Base-by-base conservation (phyloP, 495 filamentous ascomycete species). In the Pyrenopolyporus hunteri region DNA sequence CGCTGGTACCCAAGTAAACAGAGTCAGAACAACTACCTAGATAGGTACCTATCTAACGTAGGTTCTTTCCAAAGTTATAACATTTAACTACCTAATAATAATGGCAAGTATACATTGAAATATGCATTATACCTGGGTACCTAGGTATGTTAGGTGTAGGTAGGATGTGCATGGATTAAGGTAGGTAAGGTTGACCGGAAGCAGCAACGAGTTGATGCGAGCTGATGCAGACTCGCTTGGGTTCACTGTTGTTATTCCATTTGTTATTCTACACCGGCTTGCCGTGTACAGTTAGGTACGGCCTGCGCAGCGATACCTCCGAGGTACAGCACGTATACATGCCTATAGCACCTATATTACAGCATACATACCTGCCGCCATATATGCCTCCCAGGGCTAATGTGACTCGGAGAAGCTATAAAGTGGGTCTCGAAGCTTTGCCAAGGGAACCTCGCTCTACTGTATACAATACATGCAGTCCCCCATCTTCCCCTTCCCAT, bases 61-160 rank as follows among this genome's bases (percentile, higher is more conserved):
- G n/a, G n/a, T n/a, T n/a, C n/a, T n/a, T 47, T 66, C 25, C 57
- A 42, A 57, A 44, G 57, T 61, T 66, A 59, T 55, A 36, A 28
- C 14, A 47, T 53, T 50, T 32, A 36, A 6, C 32, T 36, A 36
- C n/a, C 32, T 35, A n/a, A n/a, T n/a, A n/a, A n/a, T n/a, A n/a
- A n/a, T n/a, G n/a, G n/a, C n/a, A n/a, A n/a, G 50, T 66, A 59
- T 59, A 57, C 56, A 65, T 56, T 59, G 50, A 60, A 57, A 60
- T 66, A 66, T 66, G 63, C 57, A 66, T 61, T n/a, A n/a, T n/a
- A n/a, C n/a, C n/a, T n/a, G n/a, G n/a, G n/a, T n/a, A n/a, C n/a
- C n/a, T n/a, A n/a, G n/a, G n/a, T n/a, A n/a, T n/a, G n/a, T n/a
- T n/a, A n/a, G n/a, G n/a, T n/a, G n/a, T n/a, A n/a, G n/a, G 51